phyloP scores from a whole-genome alignment of 2,329 filamentous ascomycete species.

The Diaporthe vexans region DNA sequence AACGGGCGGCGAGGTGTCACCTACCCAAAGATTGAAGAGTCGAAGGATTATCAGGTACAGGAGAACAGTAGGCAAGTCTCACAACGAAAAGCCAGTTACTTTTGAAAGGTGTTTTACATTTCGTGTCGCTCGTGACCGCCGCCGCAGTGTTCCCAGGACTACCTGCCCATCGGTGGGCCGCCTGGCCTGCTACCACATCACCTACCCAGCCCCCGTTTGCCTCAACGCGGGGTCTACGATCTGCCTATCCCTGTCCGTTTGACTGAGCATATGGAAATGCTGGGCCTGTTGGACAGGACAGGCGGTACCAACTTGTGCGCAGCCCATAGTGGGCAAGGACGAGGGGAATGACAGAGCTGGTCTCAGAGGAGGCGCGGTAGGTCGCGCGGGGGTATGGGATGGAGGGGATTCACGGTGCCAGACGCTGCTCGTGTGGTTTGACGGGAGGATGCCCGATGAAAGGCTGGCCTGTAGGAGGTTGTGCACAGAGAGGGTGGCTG shows the following conservation, averaged over 20 bases:
- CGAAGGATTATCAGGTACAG: conserved; percentile 1
- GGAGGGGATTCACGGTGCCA: conserved; percentile 3
- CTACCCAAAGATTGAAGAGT: conserved; percentile 10
- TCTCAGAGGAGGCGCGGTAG: conserved; percentile 3
- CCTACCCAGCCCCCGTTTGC: not conserved
- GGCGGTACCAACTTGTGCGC: not conserved
- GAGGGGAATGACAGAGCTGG: not conserved
- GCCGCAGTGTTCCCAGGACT: not conserved
- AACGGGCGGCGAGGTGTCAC: conserved; percentile 3
- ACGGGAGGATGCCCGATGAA: not conserved
- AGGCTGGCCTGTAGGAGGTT: too few species aligned
- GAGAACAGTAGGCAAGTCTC: conserved; percentile 33
- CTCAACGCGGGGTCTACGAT: not conserved
- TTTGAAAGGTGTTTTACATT: not conserved
- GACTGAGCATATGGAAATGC: not conserved
- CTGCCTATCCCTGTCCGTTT: not conserved
- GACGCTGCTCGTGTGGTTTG: conserved; percentile 17
- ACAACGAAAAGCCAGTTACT: conserved; percentile 24
- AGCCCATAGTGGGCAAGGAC: conserved; percentile 1
- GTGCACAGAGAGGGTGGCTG: too few species aligned
- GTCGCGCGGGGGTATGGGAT: not conserved
- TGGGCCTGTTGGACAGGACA: too few species aligned
- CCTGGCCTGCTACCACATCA: not conserved
- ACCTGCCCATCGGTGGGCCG: not conserved
- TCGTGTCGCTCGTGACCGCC: conserved; percentile 11